These are phyloP conservation scores for Volvox reticuliferus DNA, from an alignment of 139 green algal genomes.

Conservation along the genomic window DNA sequence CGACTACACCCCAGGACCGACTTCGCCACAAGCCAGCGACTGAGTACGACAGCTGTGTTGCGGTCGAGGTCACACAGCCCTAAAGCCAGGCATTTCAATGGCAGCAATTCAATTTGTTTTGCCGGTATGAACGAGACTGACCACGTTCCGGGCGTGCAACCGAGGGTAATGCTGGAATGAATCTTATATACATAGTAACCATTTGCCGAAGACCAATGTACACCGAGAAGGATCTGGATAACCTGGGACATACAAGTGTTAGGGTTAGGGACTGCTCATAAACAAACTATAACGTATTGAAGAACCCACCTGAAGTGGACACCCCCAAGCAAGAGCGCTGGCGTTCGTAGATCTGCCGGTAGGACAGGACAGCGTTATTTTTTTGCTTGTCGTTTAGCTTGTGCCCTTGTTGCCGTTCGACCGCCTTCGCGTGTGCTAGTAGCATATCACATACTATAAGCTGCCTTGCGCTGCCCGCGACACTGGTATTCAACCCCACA, in stretches of 20 bases:
- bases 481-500: not conserved
- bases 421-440: not conserved
- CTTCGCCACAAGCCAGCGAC: slow-evolving; percentile 52
- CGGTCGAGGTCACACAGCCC: not conserved
- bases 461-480: slow-evolving; percentile 13
- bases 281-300: too few species aligned
- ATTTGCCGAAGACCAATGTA: too few species aligned
- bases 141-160: too few species aligned
- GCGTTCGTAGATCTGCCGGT: slow-evolving; percentile 36
- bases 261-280: too few species aligned
- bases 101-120: too few species aligned
- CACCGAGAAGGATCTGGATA: too few species aligned
- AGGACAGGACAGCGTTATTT: not conserved
- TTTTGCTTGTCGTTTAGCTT: not conserved
- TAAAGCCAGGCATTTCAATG: not conserved
- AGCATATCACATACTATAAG: slow-evolving; percentile 25
- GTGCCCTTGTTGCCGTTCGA: not conserved
- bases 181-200: too few species aligned
- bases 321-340: slow-evolving; percentile 28
- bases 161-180: too few species aligned
- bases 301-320: slow-evolving; percentile 10
- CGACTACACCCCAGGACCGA: slow-evolving; percentile 54
- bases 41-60: not conserved
- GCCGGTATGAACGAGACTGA: too few species aligned
- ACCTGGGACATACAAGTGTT: too few species aligned